A percentile compares a stretch with the other conserved stretches of the same genome.
phyloP scores from a whole-genome alignment of 352 stramenopile genomes.

The Pythium sp. region DNA sequence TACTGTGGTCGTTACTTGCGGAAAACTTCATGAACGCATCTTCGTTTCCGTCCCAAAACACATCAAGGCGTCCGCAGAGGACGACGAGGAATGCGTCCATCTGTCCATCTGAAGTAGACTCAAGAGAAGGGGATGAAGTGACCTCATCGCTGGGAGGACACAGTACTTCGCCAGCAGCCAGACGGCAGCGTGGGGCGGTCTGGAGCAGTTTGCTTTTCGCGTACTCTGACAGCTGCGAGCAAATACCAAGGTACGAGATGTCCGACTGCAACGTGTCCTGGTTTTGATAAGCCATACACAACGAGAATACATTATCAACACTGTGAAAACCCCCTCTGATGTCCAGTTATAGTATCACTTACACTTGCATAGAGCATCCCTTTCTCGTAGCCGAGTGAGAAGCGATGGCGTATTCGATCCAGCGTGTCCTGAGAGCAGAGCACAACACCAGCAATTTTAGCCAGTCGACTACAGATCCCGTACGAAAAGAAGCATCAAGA shows the following conservation, averaged over 20 bases:
- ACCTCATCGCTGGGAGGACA: constrained; percentile 5
- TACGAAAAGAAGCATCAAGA: background rate
- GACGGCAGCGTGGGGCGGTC: constrained; percentile 19
- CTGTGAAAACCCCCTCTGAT: background rate
- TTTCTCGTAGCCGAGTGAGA: constrained; percentile 32
- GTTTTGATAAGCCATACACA: background rate
- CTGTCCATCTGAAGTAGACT: background rate
- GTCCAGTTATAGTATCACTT: background rate
- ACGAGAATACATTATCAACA: background rate
- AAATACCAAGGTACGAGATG: constrained; percentile 35
- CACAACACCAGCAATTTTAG: background rate
- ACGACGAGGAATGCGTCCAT: constrained; percentile 33
- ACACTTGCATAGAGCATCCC: constrained; percentile 15
- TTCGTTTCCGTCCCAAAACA: constrained; percentile 37
- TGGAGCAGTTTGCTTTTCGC: constrained; percentile 29
- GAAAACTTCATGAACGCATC: background rate
- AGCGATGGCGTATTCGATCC: constrained; percentile 20
- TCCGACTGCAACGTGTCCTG: constrained; percentile 36
- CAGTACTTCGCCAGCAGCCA: constrained; percentile 22
- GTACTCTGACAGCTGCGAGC: constrained; percentile 38
- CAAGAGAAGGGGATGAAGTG: background rate
- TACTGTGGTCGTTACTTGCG: background rate
- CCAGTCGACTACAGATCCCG: background rate
- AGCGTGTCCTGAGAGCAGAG: constrained; percentile 9
- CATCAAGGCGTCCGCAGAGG: constrained; percentile 38